phyloP scores from a whole-genome alignment of 1,284 basidiomycete genomes.

The Baeospora myosura region DNA sequence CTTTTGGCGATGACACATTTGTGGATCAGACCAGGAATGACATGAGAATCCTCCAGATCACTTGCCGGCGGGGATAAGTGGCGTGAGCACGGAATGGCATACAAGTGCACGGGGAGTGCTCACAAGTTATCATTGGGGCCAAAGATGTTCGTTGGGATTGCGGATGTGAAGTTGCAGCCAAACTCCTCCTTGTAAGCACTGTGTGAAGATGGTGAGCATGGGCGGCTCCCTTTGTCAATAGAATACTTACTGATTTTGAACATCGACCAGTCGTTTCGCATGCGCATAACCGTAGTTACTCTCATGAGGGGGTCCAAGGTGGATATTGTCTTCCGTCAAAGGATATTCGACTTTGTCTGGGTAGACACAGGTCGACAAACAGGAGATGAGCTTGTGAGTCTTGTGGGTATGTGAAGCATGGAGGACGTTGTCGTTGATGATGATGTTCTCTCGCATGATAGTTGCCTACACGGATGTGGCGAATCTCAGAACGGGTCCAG shows the following conservation, averaged over 20 bases:
- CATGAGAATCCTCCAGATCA: constrained; percentile 82
- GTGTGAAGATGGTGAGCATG: constrained; percentile 2
- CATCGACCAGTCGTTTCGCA: constrained; percentile 88
- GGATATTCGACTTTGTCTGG: constrained; percentile 84
- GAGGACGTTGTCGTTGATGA: constrained; percentile 88
- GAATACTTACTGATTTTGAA: constrained; percentile 77
- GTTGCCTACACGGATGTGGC: constrained; percentile 44
- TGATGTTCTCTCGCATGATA: constrained; percentile 83
- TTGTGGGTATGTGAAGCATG: constrained; percentile 61
- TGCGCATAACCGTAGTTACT: constrained; percentile 92
- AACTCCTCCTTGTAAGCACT: constrained; percentile 90
- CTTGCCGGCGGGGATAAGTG: constrained; percentile 29
- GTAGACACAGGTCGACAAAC: constrained; percentile 85
- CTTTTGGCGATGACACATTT: constrained; percentile 85
- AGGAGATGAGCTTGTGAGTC: constrained; percentile 72
- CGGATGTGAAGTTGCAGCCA: constrained; percentile 84
- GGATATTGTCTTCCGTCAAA: constrained; percentile 84
- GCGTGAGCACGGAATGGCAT: no score
- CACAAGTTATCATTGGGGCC: constrained; percentile 80
- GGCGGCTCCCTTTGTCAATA: neutral
- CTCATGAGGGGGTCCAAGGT: constrained; percentile 79
- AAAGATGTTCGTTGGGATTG: constrained; percentile 90
- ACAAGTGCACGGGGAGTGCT: constrained; percentile 12
- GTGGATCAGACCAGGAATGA: constrained; percentile 86
- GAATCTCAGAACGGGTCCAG: neutral